Conservation (phyloP, 2,329 filamentous ascomycete species). For the Cladosporium halotolerans region DNA sequence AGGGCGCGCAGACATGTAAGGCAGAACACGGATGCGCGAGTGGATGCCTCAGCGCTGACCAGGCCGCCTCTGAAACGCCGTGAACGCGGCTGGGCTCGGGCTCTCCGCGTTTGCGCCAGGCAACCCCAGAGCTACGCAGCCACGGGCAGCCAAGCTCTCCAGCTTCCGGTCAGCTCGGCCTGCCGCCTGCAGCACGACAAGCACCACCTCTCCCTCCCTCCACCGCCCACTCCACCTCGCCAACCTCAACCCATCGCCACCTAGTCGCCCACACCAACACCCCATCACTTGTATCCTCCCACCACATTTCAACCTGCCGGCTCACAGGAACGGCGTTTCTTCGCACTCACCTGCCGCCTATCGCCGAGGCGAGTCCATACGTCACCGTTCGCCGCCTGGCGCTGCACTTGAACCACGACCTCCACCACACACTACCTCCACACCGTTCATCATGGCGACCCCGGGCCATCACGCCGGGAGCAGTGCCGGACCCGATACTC, state of each 20-base stretch:
- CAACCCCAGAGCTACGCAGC: no score
- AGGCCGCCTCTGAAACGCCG: no score
- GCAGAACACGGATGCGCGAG: no score
- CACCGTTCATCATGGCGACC: conserved; percentile 31
- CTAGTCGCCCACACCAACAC: not conserved
- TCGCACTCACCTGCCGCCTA: not conserved
- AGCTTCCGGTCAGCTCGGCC: not conserved
- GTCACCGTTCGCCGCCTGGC: conserved; percentile 2
- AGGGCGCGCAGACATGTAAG: no score
- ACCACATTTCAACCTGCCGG: not conserved
- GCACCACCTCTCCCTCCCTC: not conserved
- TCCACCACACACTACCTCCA: not conserved
- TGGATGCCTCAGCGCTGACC: no score
- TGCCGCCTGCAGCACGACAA: not conserved
- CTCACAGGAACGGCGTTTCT: conserved; percentile 4
- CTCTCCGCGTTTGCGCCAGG: not conserved
- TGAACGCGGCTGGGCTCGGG: no score
- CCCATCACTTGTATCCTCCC: not conserved
- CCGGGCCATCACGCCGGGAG: conserved; percentile 13
- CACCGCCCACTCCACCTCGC: not conserved
- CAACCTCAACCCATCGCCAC: not conserved
- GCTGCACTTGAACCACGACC: not conserved
- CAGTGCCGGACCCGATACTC: conserved; percentile 55
- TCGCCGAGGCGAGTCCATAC: not conserved
- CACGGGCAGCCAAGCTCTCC: not conserved